Base-by-base conservation (phyloP, 129 eudicot species). In the Dittrichia graveolens region DNA sequence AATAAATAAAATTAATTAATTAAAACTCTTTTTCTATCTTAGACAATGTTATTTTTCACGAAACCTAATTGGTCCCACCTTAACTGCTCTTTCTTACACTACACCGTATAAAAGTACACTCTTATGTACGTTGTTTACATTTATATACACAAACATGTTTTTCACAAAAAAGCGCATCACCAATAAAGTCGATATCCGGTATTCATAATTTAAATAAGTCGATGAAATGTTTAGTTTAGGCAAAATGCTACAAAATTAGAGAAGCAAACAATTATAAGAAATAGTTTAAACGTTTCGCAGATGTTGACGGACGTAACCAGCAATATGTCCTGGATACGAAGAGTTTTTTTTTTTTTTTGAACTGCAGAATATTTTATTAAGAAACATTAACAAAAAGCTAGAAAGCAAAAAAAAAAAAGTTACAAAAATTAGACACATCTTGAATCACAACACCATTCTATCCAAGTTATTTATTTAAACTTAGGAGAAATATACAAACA, bases 11-110 rank as follows among this genome's bases (percentile, higher is more conserved):
- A n/a, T n/a, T n/a, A 43, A 43, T 3, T 5, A 43, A 43, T 2
- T 5, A 43, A 4, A 64, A 64, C 53, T 42, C 52, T 5, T 34
- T 62, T 61, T 73, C 78, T 61, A 61, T n/a, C 38, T 37, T 61
- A 61, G 50, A 61, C 38, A 73, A 50, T 49, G 78, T 61, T 73
- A 65, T 34, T 15, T 73, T 48, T 73, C 61, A 73, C 78, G 78
- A 73, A 73, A 73, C 78, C 78, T 73, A 48, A 18, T 38, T 12
- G 71, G 61, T 70, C 78, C 78, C 78, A 61, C 78, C 13, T 61
- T 70, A 7, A 47, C 40, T 45, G 46, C 35, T n/a, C 12, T 41
- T 16, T 35, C 40, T 72, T 72, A 59, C 69, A 61, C 78, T 61
- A 73, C 31, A 46, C 5, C 78, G 78, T 73, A 73, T 73, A 61